Evolutionary conservation across 306 rosid genomes (phyloP).

Genomic region (Inga oerstediana): DNA sequence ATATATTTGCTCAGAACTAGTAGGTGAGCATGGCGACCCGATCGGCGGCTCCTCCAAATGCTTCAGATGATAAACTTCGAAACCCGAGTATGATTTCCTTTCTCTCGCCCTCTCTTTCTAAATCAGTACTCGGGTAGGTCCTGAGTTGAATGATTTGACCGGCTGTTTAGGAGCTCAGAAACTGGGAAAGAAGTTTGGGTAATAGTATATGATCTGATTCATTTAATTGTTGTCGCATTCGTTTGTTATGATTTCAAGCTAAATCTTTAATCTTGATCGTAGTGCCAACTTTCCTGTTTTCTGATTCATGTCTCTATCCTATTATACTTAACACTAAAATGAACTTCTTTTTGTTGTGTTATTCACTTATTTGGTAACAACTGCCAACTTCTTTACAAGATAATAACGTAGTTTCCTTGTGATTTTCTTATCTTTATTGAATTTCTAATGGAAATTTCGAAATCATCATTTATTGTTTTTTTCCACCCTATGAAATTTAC

Average conservation of each 20-base stretch:
- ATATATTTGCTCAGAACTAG: background rate
- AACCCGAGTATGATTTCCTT: constrained; percentile 40
- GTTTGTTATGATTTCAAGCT: background rate
- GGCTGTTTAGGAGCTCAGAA: background rate
- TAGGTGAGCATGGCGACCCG: constrained; percentile 44
- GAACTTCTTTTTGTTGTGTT: too few species aligned
- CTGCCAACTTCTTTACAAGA: too few species aligned
- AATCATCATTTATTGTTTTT: too few species aligned
- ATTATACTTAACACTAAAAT: too few species aligned
- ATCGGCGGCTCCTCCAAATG: constrained; percentile 36
- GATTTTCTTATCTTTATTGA: too few species aligned
- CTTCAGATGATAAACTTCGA: constrained; percentile 34
- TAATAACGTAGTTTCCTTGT: too few species aligned
- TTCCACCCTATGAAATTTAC: too few species aligned
- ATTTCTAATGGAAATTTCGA: too few species aligned
- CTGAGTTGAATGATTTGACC: background rate
- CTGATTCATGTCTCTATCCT: too few species aligned
- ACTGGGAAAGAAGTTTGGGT: background rate
- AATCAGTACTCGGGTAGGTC: background rate
- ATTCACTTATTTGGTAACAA: too few species aligned
- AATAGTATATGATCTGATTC: background rate
- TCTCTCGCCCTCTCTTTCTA: background rate
- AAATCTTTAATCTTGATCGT: background rate
- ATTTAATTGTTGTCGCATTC: background rate
- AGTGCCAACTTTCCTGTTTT: background rate